Conservation (phyloP, 2,329 filamentous ascomycete genomes). For the Pestalotiopsis sp. region DNA sequence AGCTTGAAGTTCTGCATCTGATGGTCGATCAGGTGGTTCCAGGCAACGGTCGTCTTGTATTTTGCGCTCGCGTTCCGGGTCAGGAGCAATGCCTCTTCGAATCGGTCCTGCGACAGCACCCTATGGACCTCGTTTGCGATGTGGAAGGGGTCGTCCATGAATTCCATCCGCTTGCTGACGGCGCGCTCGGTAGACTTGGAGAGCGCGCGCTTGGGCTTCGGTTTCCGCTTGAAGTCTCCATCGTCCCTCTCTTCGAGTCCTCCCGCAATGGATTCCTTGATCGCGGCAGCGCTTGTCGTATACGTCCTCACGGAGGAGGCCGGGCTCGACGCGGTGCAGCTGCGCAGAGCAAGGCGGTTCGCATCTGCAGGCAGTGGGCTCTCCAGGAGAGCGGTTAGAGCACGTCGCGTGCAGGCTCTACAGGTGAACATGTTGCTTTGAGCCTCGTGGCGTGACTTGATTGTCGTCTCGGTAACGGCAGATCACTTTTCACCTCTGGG, state of each 20-base stretch:
- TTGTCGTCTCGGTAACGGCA: background rate
- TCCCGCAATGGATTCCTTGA: background rate
- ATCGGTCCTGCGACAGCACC: slow-evolving; percentile 60
- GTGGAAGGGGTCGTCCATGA: slow-evolving; percentile 71
- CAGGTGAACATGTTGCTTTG: slow-evolving; percentile 41
- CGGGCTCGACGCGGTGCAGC: slow-evolving; percentile 13
- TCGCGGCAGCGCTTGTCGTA: slow-evolving; percentile 16
- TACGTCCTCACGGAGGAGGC: slow-evolving; percentile 18
- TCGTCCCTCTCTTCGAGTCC: background rate
- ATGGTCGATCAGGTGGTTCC: slow-evolving; percentile 84
- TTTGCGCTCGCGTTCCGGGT: slow-evolving; percentile 69
- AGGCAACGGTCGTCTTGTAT: slow-evolving; percentile 72
- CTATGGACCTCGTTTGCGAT: slow-evolving; percentile 69
- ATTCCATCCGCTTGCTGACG: slow-evolving; percentile 60
- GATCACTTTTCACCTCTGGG: background rate
- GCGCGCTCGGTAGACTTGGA: slow-evolving; percentile 33
- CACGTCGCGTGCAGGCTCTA: slow-evolving; percentile 36
- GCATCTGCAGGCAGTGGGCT: slow-evolving; percentile 18
- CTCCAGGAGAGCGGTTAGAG: slow-evolving; percentile 21
- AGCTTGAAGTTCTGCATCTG: slow-evolving; percentile 64
- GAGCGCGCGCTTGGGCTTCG: slow-evolving; percentile 22
- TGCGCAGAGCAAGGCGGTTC: slow-evolving; percentile 11
- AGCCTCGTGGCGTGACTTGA: background rate
- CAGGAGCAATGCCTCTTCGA: slow-evolving; percentile 69
- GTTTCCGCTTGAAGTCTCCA: slow-evolving; percentile 20